Conservation (phyloP, 306 rosid genomes). For the Prosopis cineraria region DNA sequence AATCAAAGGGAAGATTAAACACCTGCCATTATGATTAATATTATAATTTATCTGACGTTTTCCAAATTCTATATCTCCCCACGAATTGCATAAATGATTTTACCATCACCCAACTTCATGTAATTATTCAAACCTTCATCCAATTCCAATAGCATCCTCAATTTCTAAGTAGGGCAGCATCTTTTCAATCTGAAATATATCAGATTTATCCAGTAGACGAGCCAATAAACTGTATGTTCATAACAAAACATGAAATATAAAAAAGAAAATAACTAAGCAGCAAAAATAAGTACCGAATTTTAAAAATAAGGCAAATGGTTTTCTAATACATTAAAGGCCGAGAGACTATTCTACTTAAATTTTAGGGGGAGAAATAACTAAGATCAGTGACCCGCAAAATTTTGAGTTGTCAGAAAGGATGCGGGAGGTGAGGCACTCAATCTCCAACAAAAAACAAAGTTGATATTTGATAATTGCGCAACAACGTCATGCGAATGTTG, state of each 20-base stretch:
- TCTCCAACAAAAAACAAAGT: background rate
- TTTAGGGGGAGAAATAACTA: background rate
- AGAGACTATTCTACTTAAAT: background rate
- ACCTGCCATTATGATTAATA: background rate
- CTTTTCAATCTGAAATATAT: background rate
- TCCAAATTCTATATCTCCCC: background rate
- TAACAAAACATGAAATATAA: background rate
- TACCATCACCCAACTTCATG: background rate
- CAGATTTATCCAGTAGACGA: background rate
- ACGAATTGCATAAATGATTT: background rate
- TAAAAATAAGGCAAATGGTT: background rate
- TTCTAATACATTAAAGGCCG: background rate
- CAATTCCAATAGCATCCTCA: background rate
- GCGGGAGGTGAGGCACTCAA: slow-evolving; percentile 1
- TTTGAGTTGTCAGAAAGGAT: slow-evolving; percentile 2
- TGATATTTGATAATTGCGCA: slow-evolving; percentile 7
- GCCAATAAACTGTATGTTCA: background rate
- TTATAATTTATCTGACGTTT: background rate
- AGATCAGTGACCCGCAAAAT: background rate
- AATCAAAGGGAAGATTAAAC: background rate
- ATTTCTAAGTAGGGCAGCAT: slow-evolving; percentile 1
- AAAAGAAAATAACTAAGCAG: background rate
- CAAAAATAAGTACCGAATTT: background rate
- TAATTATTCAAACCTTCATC: background rate
- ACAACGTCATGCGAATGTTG: slow-evolving; percentile 48